A percentile compares a stretch with the other conserved stretches of the same genome.
Evolutionary conservation across 2,329 filamentous ascomycete genomes (phyloP).

Genomic region (Diaporthe sp.): DNA sequence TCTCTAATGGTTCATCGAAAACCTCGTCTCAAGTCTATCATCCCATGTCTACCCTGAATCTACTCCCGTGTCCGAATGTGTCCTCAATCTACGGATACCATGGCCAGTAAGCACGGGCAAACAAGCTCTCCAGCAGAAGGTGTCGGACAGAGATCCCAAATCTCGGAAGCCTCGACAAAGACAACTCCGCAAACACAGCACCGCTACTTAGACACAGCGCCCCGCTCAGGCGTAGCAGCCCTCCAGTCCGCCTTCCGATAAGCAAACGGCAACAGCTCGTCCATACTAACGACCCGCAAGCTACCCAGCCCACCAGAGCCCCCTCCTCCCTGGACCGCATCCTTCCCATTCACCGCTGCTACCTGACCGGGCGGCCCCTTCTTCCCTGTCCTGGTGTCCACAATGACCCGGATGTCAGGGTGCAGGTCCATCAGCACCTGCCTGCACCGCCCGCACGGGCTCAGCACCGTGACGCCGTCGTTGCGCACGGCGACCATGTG

Average conservation of each 20-base stretch:
- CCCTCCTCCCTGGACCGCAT: neutral
- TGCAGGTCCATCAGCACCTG: slow-evolving; percentile 21
- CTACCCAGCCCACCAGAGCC: neutral
- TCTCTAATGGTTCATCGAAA: neutral
- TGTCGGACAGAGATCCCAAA: neutral
- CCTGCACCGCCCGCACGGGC: slow-evolving; percentile 14
- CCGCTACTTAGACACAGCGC: neutral
- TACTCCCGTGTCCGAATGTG: neutral
- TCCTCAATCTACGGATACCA: neutral
- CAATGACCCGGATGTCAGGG: neutral
- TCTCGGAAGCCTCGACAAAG: neutral
- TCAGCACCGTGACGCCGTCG: slow-evolving; percentile 23
- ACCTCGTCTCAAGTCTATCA: neutral
- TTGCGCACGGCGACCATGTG: slow-evolving; percentile 26
- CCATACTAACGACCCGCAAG: slow-evolving; percentile 1
- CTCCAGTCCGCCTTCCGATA: slow-evolving; percentile 23
- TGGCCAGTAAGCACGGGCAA: neutral
- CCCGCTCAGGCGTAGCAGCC: neutral
- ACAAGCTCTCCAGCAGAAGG: neutral
- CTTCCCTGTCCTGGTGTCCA: neutral
- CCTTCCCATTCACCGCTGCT: too few relatives aligned
- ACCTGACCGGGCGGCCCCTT: neutral
- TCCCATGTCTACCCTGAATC: neutral
- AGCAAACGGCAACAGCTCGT: slow-evolving; percentile 18
- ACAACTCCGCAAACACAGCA: neutral